Evolutionary conservation across 306 rosid genomes (phyloP), one percentile per base, ranked within the genome.

Genomic region (Geum urbanum): DNA sequence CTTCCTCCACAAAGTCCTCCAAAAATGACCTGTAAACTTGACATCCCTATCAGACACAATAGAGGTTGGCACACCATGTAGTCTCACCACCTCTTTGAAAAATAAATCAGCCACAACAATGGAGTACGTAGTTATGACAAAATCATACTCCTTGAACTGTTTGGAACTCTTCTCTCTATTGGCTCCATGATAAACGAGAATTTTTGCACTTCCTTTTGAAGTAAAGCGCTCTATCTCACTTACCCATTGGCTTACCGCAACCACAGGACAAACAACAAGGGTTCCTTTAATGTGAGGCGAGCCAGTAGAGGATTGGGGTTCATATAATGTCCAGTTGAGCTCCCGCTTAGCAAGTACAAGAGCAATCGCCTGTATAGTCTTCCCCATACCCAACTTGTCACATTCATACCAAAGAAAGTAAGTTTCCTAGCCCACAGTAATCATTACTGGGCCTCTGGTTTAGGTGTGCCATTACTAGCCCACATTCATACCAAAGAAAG

Each of bases 281-380:
- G 98, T 92, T 71, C 76, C 89, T 78, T 82, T 85, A 44, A 86
- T 72, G 5, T 15, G 16, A 53, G 86, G 84, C 68, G 80, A 69
- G 58, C 72, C 66, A 54, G 63, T 66, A 32, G 96, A 92, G 66
- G 94, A 63, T 66, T 79, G 61, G 44, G 87, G 72, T 78, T 81
- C 92, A 76, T 67, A 32, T 63, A 41, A 49, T 72, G 48, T 61
- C 39, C 35, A 71, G 18, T 13, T 27, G 8, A 81, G 19, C 39
- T 86, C 91, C 41, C 87, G 91, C 75, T 85, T 85, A 32, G 96
- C 88, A 77, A 92, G 96, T 70, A 92, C 98, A 57, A 92, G 92
- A 8, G 98, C 82, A 77, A 92, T 92, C 24, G 98, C 96, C 88
- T 92, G 96, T 70, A 89, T 72, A 67, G 98, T 92, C 76, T 92